Conservation (phyloP, 2,329 filamentous ascomycete species). For the Diplodia corticola region DNA sequence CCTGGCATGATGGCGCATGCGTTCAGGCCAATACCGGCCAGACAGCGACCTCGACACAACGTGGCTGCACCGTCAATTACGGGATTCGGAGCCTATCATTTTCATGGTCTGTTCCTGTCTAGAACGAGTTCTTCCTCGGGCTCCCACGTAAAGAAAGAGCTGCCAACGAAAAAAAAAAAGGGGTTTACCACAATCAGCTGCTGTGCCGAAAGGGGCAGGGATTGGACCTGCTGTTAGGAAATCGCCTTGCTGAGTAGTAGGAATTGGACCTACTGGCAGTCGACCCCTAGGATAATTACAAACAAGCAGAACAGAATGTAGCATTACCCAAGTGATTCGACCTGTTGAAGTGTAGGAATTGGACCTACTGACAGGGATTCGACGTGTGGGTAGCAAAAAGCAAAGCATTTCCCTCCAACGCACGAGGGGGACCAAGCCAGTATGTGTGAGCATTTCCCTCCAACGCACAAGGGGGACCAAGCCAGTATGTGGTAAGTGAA, state of each 20-base stretch:
- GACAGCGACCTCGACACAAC: neutral
- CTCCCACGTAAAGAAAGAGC: neutral
- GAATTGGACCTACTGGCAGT: neutral
- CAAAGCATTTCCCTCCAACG: neutral
- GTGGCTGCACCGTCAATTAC: neutral
- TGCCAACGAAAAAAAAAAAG: neutral
- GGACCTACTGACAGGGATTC: too few species aligned
- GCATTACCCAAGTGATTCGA: too few species aligned
- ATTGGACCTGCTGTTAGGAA: neutral
- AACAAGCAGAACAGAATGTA: too few species aligned
- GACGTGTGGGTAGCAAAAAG: too few species aligned
- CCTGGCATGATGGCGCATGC: neutral
- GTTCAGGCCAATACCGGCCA: neutral
- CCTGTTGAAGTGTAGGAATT: too few species aligned
- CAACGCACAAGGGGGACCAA: too few species aligned
- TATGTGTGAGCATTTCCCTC: neutral
- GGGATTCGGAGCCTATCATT: neutral
- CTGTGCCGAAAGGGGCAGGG: neutral
- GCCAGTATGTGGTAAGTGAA: too few species aligned
- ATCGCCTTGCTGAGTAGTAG: too few species aligned
- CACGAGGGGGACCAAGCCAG: neutral
- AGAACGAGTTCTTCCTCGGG: neutral
- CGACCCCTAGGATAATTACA: too few species aligned
- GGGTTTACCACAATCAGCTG: neutral
- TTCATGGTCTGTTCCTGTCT: neutral